These are phyloP conservation scores for Babesia ovata DNA, from an alignment of 169 alveolate genomes.

Conservation along the genomic window DNA sequence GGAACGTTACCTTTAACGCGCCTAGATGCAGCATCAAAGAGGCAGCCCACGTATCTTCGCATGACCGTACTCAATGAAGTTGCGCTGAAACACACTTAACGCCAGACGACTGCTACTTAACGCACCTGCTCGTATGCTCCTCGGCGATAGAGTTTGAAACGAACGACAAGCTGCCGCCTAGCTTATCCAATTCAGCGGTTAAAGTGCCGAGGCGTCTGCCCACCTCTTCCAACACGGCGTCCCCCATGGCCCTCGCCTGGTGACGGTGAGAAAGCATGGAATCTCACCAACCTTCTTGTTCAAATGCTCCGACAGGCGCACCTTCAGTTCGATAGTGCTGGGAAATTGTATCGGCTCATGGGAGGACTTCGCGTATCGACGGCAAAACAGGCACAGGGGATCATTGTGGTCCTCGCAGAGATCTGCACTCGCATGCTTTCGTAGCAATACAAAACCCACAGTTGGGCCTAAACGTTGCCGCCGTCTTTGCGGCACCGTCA, in stretches of 20 bases:
- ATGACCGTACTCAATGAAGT: neutral
- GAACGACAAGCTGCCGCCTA: neutral
- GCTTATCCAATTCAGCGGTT: neutral
- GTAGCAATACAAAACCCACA: too few relatives aligned
- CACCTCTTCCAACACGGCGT: neutral
- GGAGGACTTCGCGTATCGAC: neutral
- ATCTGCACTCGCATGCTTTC: too few relatives aligned
- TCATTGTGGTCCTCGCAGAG: slow-evolving; percentile 11
- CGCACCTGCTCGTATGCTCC: neutral
- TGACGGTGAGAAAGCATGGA: neutral
- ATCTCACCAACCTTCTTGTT: neutral
- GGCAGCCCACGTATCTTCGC: neutral
- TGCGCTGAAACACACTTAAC: neutral
- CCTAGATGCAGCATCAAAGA: neutral
- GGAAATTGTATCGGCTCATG: neutral
- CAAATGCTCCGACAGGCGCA: neutral
- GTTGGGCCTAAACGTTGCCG: too few relatives aligned
- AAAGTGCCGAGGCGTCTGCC: neutral
- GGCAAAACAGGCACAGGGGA: slow-evolving; percentile 15
- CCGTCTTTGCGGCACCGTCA: too few relatives aligned
- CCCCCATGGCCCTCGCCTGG: neutral
- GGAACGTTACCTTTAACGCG: neutral
- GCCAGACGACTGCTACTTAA: neutral
- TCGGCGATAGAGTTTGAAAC: neutral
- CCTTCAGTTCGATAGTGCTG: neutral